Evolutionary conservation across 2,329 filamentous ascomycete genomes (phyloP), one percentile per base, ranked within the genome.

Genomic region (Alternaria arbusti): DNA sequence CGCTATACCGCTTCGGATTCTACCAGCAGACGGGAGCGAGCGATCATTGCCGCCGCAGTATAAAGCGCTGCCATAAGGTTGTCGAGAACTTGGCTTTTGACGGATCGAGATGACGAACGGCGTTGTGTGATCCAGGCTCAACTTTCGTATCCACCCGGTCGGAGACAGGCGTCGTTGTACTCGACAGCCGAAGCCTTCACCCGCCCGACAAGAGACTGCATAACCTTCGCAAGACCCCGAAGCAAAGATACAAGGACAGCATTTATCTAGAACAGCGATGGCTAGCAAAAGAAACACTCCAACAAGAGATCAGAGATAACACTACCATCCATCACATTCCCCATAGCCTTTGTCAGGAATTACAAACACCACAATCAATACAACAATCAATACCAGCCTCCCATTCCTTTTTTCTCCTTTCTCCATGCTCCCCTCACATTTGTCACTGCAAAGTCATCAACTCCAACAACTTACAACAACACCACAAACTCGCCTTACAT

Each of bases 11-110:
- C 65, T 82, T 54, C 77, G 79, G 51, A 77, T 80, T 1, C 67
- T 84, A 9, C 74, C 74, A 25, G 73, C 81, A 52, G 75, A 81
- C 15, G 71, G 74, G 10, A 68, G 70, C 11, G 78, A 79, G 15
- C 64, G 78, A 32, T 59, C 54, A 25, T 68, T 56, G 4, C 82
- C 79, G 46, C 82, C 82, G 1, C 79, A 79, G n/a, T 84, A 84
- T 62, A 17, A 40, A 40, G n/a, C 36, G 36, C 36, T 17, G 9
- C 36, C 36, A 5, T 40, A 40, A 17, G 15, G 32, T 10, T 6
- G 15, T 17, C 36, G 9, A 17, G 36, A 17, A 10, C 0, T 10
- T 40, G 10, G 17, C 32, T 9, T 40, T 40, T 17, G 36, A 5
- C 9, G 8, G 36, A 0, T 40, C 36, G 36, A 40, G 5, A 40